These are phyloP conservation scores for Phytophthora cactorum DNA, from an alignment of 352 stramenopile genomes.

Conservation along the genomic window DNA sequence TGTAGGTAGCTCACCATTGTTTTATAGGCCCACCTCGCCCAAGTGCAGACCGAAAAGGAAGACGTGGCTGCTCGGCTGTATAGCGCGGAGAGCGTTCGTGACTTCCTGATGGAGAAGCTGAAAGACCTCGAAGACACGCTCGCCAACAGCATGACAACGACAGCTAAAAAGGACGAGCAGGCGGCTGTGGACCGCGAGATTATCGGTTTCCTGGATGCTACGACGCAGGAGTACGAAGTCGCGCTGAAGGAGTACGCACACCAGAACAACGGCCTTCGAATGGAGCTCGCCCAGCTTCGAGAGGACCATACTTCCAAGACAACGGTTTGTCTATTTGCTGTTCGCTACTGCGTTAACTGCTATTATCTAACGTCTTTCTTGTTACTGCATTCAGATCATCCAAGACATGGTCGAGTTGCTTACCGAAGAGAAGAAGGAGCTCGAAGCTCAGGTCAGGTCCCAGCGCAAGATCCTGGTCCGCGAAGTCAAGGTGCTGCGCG, in stretches of 20 bases:
- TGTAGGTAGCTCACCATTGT: not conserved
- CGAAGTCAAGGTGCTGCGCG: slow-evolving; percentile 77
- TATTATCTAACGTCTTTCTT: not conserved
- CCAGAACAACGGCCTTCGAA: slow-evolving; percentile 58
- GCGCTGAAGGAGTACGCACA: slow-evolving; percentile 57
- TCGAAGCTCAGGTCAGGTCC: slow-evolving; percentile 71
- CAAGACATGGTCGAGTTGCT: slow-evolving; percentile 84
- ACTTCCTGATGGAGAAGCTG: slow-evolving; percentile 88
- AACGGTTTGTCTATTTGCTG: slow-evolving; percentile 38
- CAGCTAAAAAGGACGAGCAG: slow-evolving; percentile 72
- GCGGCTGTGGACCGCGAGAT: slow-evolving; percentile 77
- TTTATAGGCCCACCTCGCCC: slow-evolving; percentile 56
- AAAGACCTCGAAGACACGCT: slow-evolving; percentile 79
- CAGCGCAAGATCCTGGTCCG: slow-evolving; percentile 85
- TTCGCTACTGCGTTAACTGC: not conserved
- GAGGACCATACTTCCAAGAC: slow-evolving; percentile 66
- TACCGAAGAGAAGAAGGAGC: slow-evolving; percentile 76
- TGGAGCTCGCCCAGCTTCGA: slow-evolving; percentile 53
- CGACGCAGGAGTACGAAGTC: slow-evolving; percentile 78
- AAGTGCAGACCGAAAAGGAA: slow-evolving; percentile 82
- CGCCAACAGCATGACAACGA: slow-evolving; percentile 55
- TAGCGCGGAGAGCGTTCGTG: slow-evolving; percentile 80
- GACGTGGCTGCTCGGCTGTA: slow-evolving; percentile 70
- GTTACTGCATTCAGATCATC: slow-evolving; percentile 55
- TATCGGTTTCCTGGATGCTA: slow-evolving; percentile 83